Conservation (phyloP, 495 filamentous ascomycete genomes). For the Penicillium waksmanii region DNA sequence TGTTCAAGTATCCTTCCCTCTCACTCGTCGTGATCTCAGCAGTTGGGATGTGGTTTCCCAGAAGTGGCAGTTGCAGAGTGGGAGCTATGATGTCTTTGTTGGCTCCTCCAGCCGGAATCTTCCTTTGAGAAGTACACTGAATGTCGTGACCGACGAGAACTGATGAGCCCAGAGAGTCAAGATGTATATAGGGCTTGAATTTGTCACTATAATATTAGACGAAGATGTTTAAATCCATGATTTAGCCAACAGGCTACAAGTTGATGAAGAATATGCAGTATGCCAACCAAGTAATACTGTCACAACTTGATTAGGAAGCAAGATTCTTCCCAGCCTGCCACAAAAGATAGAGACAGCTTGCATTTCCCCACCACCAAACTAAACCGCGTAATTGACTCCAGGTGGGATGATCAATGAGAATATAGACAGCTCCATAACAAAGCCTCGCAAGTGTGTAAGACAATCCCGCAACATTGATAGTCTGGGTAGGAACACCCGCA, state of each 20-base stretch:
- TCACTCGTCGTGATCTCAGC: constrained; percentile 67
- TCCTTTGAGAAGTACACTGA: constrained; percentile 20
- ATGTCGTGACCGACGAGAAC: not conserved
- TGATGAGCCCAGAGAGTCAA: not conserved
- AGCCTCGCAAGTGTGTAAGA: constrained; percentile 32
- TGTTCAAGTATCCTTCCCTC: constrained; percentile 51
- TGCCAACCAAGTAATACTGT: not conserved
- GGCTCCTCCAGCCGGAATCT: constrained; percentile 30
- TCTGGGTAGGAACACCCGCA: constrained; percentile 25
- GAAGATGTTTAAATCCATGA: not conserved
- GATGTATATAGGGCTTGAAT: not conserved
- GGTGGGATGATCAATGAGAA: constrained; percentile 22
- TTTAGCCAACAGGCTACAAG: not conserved
- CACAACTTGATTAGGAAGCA: not conserved
- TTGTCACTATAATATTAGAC: too few relatives aligned
- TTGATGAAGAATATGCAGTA: not conserved
- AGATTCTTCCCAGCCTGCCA: constrained; percentile 22
- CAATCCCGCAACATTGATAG: constrained; percentile 29
- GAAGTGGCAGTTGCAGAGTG: constrained; percentile 57
- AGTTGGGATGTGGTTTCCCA: constrained; percentile 67
- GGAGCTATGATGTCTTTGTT: constrained; percentile 26
- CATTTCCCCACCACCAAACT: constrained; percentile 37
- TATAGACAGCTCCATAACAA: constrained; percentile 28
- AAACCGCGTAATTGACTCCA: constrained; percentile 25
- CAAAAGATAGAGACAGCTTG: constrained; percentile 30